Evolutionary conservation across 2,329 filamentous ascomycete genomes (phyloP), one percentile per base, ranked within the genome.

Genomic region (Diplodia scrobiculata): DNA sequence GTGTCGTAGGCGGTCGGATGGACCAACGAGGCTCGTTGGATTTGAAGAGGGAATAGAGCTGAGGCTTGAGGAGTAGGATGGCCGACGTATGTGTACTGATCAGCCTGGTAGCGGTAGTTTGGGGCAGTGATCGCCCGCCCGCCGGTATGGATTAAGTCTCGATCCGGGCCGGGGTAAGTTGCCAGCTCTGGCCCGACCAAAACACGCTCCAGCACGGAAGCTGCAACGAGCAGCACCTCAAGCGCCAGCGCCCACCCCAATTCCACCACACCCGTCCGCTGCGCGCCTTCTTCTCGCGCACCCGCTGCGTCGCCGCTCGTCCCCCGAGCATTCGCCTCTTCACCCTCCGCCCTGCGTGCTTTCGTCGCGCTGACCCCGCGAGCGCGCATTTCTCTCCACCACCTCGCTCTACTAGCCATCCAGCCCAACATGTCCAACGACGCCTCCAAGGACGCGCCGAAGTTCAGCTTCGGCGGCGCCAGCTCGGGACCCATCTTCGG

Each of bases 401-500:
- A 29, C 48, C 11, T 50, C 38, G 38, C 27, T 48, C 38, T 25
- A 21, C 51, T 7, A 32, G 34, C 48, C 29, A 50, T 48, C 41
- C 25, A 50, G n/a, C 38, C 29, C 52, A 21, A 50, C 25, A 66
- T 66, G 65, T 66, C 65, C 17, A 58, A 58, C 65, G 75, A 75
- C 68, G 74, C 68, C 5, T 76, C 76, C 67, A 70, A 71, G 21
- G 75, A 75, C 67, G 74, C 67, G 9, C 76, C 76, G 66, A 70
- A 71, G 21, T 83, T 79, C 47, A 70, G 66, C 50, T 78, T 82
- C 68, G 78, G 78, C 65, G 69, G 67, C 47, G 69, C 66, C 50
- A 72, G 67, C 25, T 72, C 72, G 47, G 74, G 75, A 66, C 71
- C 74, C 58, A 73, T 81, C 41, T 81, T 82, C 72, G 79, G 80